phyloP scores from a whole-genome alignment of 2,329 filamentous ascomycete species.

The Aaosphaeria arxii region DNA sequence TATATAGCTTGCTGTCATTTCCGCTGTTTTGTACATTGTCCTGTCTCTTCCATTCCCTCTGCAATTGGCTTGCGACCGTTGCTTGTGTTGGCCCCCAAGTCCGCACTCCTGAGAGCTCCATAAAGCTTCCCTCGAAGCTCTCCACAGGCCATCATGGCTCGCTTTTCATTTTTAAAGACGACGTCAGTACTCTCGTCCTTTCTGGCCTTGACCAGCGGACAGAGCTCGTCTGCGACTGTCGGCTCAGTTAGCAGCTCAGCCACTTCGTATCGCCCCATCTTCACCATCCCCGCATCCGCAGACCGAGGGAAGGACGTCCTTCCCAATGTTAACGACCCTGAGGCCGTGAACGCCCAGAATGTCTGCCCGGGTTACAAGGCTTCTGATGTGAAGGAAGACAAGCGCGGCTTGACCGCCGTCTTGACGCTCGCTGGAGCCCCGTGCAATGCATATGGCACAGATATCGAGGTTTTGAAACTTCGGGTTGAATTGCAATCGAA shows the following conservation, averaged over 20 bases:
- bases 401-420: constrained; percentile 50
- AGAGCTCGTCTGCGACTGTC: not conserved
- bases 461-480: constrained; percentile 65
- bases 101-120: no score
- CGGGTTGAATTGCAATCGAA: constrained; percentile 65
- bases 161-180: not conserved
- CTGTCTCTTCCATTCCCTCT: no score
- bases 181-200: not conserved
- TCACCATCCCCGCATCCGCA: constrained; percentile 37
- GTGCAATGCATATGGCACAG: constrained; percentile 75
- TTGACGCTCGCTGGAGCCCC: constrained; percentile 52
- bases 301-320: constrained; percentile 38
- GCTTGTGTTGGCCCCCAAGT: no score
- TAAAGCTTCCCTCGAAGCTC: no score
- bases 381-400: constrained; percentile 45
- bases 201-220: not conserved
- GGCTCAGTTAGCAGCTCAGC: constrained; percentile 2
- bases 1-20: no score
- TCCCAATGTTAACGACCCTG: constrained; percentile 63
- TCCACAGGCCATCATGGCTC: not conserved
- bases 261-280: constrained; percentile 27
- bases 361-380: constrained; percentile 62
- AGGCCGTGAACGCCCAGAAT: constrained; percentile 61
- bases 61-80: no score
- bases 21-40: no score